Evolutionary conservation across 345 rosid genomes (phyloP).

Genomic region (Erucastrum elatum): DNA sequence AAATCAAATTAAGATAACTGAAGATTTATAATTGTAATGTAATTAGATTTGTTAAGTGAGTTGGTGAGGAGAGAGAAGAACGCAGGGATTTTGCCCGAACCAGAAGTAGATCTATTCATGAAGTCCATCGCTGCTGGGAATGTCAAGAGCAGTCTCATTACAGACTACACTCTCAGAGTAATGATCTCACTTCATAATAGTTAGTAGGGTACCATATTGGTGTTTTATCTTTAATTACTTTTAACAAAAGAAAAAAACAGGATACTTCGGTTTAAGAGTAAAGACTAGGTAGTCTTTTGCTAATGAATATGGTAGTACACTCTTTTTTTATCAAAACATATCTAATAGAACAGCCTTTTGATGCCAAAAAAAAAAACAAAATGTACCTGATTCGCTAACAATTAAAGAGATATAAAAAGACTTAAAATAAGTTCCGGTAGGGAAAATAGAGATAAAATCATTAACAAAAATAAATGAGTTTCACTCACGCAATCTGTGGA

Average conservation of each 20-base stretch:
- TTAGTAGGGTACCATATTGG: too few relatives aligned
- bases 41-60: conserved; percentile 66
- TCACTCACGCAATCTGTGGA: conserved; percentile 17
- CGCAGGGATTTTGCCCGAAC: conserved; percentile 76
- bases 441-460: not conserved
- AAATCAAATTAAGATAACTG: not conserved
- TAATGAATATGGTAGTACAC: too few relatives aligned
- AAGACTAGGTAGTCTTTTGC: too few relatives aligned
- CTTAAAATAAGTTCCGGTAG: not conserved
- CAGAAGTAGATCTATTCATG: conserved; percentile 90
- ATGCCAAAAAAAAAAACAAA: too few relatives aligned
- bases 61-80: conserved; percentile 78
- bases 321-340: too few relatives aligned
- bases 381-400: too few relatives aligned
- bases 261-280: too few relatives aligned
- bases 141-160: conserved; percentile 73
- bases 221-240: too few relatives aligned
- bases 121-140: conserved; percentile 83
- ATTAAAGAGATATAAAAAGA: too few relatives aligned
- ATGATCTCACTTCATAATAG: conserved; percentile 14
- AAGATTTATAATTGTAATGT: not conserved
- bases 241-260: too few relatives aligned
- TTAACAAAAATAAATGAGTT: not conserved
- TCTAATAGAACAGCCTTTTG: too few relatives aligned
- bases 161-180: conserved; percentile 91